Percentiles rank a stretch among this genome's conserved stretches.
phyloP scores from a whole-genome alignment of 148 eudicot genomes.

The Nyssa sinensis region DNA sequence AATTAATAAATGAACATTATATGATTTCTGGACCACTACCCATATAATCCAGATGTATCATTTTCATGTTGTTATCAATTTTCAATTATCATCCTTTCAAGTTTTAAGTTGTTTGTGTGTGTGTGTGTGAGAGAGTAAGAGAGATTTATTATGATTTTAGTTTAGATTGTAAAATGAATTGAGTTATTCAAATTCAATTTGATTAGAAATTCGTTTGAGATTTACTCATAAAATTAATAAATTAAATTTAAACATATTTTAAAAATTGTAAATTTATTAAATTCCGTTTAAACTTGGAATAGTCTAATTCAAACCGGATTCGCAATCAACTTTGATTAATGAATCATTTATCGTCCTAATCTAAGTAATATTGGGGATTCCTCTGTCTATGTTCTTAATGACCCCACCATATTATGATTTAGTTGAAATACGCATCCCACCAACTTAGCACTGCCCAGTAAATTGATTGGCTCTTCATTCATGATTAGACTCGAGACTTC shows the following conservation, averaged over 20 bases:
- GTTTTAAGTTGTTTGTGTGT: background rate
- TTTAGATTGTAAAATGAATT: too few species aligned
- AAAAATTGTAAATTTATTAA: too few species aligned
- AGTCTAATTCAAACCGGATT: too few species aligned
- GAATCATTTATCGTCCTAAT: too few species aligned
- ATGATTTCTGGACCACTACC: background rate
- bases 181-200: too few species aligned
- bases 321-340: too few species aligned
- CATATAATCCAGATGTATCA: background rate
- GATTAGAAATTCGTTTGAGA: too few species aligned
- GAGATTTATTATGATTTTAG: too few species aligned
- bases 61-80: background rate
- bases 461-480: background rate
- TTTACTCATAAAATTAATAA: too few species aligned
- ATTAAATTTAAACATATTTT: too few species aligned
- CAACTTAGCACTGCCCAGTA: background rate
- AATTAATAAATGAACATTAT: background rate
- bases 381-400: background rate
- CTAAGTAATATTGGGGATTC: background rate
- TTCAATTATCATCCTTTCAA: background rate
- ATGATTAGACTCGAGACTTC: background rate
- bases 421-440: background rate
- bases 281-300: too few species aligned
- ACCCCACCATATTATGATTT: background rate
- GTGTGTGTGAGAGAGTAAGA: background rate